Evolutionary conservation across 805 yeast genomes (phyloP).

Genomic region (Wickerhamomyces alni): DNA sequence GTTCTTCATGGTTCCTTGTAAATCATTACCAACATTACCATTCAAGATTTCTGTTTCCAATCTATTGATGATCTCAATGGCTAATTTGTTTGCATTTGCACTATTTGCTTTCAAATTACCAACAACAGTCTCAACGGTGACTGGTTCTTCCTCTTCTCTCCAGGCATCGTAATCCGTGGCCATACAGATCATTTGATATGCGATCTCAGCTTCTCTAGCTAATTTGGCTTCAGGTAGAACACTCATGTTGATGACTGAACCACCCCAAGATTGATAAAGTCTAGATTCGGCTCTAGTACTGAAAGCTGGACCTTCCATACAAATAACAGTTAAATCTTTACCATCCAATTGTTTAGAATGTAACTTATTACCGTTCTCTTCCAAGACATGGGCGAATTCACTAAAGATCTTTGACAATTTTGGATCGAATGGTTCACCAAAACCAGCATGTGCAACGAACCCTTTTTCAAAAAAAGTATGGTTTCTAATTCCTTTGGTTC

Average conservation of each 20-base stretch:
- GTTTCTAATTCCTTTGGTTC: conserved; percentile 92
- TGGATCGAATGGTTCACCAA: conserved; percentile 93
- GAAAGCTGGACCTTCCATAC: conserved; percentile 99
- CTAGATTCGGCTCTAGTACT: conserved; percentile 94
- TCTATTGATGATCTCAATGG: conserved; percentile 59
- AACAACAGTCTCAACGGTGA: conserved; percentile 95
- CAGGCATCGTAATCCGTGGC: conserved; percentile 98
- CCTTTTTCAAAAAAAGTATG: conserved; percentile 84
- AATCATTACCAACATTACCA: conserved; percentile 63
- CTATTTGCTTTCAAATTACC: conserved; percentile 85
- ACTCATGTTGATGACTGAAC: conserved; percentile 94
- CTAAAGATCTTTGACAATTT: conserved; percentile 61
- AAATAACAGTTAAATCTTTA: conserved; percentile 76
- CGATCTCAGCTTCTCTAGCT: conserved; percentile 95
- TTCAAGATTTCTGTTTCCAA: conserved; percentile 55
- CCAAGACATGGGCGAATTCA: conserved; percentile 50
- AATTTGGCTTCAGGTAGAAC: conserved; percentile 95
- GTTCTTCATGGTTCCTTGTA: conserved; percentile 71
- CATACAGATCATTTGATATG: conserved; percentile 98
- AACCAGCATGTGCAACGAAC: conserved; percentile 94
- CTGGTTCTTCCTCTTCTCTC: conserved; percentile 94
- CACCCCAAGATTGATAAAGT: conserved; percentile 84
- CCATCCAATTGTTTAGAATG: conserved; percentile 64
- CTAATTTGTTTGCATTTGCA: conserved; percentile 76
- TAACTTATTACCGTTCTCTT: conserved; percentile 41